Conservation (phyloP, 495 filamentous ascomycete species). For the Aspergillus carlsbadensis region DNA sequence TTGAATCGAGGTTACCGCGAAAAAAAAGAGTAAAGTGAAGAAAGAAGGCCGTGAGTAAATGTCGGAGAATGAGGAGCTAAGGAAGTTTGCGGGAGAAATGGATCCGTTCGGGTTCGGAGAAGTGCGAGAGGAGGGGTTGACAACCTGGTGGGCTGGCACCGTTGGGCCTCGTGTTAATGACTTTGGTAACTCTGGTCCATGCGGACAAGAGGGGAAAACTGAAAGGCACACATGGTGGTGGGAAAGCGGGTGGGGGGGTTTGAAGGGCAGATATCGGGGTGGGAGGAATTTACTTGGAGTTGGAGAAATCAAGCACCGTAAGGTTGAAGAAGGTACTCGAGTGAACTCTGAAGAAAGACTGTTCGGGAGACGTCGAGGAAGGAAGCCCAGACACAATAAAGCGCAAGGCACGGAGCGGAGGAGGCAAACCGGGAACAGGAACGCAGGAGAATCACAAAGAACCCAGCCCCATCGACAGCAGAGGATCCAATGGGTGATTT, state of each 20-base stretch:
- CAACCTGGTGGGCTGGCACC: not conserved
- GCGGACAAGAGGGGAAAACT: not conserved
- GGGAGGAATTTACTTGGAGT: not conserved
- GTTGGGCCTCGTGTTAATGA: not conserved
- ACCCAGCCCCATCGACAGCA: conserved; percentile 2
- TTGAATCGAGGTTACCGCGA: conserved; percentile 5
- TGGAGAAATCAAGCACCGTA: not conserved
- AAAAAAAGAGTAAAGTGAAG: conserved; percentile 12
- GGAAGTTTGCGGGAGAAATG: conserved; percentile 43
- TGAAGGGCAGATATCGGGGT: not conserved
- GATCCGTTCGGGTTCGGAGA: conserved; percentile 35
- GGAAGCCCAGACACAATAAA: conserved; percentile 5
- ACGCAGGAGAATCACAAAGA: conserved; percentile 7
- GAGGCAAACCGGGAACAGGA: conserved; percentile 4
- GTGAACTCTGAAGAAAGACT: not conserved
- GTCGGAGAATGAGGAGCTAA: conserved; percentile 38
- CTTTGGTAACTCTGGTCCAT: not conserved
- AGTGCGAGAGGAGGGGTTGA: conserved; percentile 9
- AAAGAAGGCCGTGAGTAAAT: conserved; percentile 27
- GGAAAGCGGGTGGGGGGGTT: too few relatives aligned
- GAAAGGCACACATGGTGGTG: not conserved
- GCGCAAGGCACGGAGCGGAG: not conserved
- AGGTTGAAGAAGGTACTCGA: not conserved
- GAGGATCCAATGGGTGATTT: not conserved
- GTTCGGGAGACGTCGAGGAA: not conserved